Conservation (phyloP, 2,329 filamentous ascomycete species). For the Seiridium unicorne region DNA sequence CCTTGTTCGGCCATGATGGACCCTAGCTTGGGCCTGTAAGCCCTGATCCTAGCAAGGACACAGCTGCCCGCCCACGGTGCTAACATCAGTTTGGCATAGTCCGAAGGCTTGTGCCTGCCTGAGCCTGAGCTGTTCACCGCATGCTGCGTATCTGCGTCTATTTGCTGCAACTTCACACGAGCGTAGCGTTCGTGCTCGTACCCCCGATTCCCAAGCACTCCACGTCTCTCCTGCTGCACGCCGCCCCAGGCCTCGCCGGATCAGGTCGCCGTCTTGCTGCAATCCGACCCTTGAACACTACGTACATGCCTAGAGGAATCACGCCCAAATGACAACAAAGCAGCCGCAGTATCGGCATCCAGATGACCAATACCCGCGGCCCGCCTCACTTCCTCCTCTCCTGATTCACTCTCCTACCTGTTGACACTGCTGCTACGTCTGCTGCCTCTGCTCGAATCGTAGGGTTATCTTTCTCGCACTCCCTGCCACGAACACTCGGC, state of each 20-base stretch:
- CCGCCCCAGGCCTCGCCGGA: background rate
- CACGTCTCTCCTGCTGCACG: conserved; percentile 3
- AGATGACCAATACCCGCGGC: conserved; percentile 17
- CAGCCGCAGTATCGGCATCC: conserved; percentile 14
- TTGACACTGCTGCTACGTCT: background rate
- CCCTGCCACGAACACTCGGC: too few relatives aligned
- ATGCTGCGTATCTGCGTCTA: conserved; percentile 6
- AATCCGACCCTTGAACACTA: background rate
- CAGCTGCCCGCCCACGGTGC: background rate
- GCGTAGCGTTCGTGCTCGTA: background rate
- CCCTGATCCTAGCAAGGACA: background rate
- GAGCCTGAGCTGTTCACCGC: conserved; percentile 9
- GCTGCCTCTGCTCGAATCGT: conserved; percentile 7
- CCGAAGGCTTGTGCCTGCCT: conserved; percentile 1
- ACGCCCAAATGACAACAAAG: conserved; percentile 12
- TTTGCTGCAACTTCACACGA: background rate
- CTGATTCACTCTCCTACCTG: background rate
- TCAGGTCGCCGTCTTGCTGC: background rate
- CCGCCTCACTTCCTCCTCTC: conserved; percentile 15
- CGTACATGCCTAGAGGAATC: background rate
- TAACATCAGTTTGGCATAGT: conserved; percentile 1
- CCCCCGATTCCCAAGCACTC: background rate
- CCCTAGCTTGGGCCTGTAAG: background rate
- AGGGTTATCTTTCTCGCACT: background rate
- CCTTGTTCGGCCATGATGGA: conserved; percentile 1